Conservation (phyloP, 1,139 yeast species). For the Citeromyces hawaiiensis region DNA sequence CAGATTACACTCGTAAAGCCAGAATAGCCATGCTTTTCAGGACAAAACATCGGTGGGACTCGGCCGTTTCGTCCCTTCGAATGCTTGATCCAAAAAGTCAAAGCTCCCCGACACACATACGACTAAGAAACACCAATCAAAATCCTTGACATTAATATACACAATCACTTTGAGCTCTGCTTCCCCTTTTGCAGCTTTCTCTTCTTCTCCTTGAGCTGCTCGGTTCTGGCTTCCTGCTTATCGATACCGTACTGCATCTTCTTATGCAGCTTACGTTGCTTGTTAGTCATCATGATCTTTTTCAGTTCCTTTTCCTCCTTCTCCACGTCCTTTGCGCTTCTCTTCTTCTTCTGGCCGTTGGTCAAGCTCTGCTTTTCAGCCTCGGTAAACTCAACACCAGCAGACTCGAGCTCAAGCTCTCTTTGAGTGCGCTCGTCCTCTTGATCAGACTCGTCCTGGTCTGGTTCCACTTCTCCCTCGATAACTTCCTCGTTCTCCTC, state of each 20-base stretch:
- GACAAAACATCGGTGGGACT: too few species aligned
- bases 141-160: too few species aligned
- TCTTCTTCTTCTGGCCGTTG: slow-evolving; percentile 21
- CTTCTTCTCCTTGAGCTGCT: slow-evolving; percentile 64
- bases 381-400: slow-evolving; percentile 70
- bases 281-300: slow-evolving; percentile 96
- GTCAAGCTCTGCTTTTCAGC: slow-evolving; percentile 20
- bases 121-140: too few species aligned
- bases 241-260: slow-evolving; percentile 91
- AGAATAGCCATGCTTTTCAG: too few species aligned
- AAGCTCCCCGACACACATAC: too few species aligned
- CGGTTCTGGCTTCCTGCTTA: slow-evolving; percentile 71
- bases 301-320: slow-evolving; percentile 59
- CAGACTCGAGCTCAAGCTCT: slow-evolving; percentile 84
- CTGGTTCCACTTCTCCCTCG: slow-evolving; percentile 36
- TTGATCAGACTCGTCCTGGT: slow-evolving; percentile 35
- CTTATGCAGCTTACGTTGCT: slow-evolving; percentile 87
- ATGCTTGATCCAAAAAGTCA: too few species aligned
- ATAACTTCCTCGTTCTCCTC: slow-evolving; percentile 25
- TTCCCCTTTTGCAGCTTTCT: slow-evolving; percentile 63
- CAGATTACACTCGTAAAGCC: too few species aligned
- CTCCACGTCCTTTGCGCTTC: slow-evolving; percentile 76
- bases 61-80: too few species aligned
- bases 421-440: slow-evolving; percentile 59
- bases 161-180: slow-evolving; percentile 18